A percentile compares a stretch with the other conserved stretches of the same genome.
phyloP scores from a whole-genome alignment of 805 yeast species.

The Ogataea thermomethanolica region DNA sequence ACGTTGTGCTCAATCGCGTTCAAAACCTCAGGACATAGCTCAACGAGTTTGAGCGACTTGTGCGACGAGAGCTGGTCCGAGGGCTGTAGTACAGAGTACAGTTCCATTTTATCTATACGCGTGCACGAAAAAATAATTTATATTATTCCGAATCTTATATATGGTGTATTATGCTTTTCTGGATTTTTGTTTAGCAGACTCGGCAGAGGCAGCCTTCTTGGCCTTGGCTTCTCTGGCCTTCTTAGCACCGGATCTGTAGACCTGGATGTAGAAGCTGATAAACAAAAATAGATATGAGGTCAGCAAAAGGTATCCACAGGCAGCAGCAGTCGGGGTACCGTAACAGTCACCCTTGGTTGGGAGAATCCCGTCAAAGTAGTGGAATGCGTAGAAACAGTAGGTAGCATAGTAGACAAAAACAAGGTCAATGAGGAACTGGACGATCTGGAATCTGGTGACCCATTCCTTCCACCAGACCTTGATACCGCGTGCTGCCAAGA shows the following conservation, averaged over 20 bases:
- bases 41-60: slow-evolving; percentile 44
- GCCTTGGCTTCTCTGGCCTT: slow-evolving; percentile 15
- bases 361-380: slow-evolving; percentile 54
- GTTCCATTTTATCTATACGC: slow-evolving; percentile 22
- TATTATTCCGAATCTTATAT: neutral
- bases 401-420: slow-evolving; percentile 91
- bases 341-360: slow-evolving; percentile 85
- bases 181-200: slow-evolving; percentile 24
- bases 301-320: slow-evolving; percentile 82
- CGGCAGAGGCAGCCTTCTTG: slow-evolving; percentile 15
- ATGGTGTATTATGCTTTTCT: slow-evolving; percentile 28
- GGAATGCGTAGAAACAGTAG: slow-evolving; percentile 79
- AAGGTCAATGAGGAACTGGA: slow-evolving; percentile 88
- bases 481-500: slow-evolving; percentile 86
- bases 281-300: slow-evolving; percentile 86
- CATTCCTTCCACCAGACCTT: slow-evolving; percentile 99
- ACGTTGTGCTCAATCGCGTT: slow-evolving; percentile 31
- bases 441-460: slow-evolving; percentile 95
- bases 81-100: slow-evolving; percentile 26
- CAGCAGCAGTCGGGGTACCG: slow-evolving; percentile 92
- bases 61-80: slow-evolving; percentile 14
- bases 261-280: slow-evolving; percentile 87
- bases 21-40: slow-evolving; percentile 49
- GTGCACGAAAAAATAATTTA: neutral
- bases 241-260: slow-evolving; percentile 54